Base-by-base conservation (phyloP, 805 yeast genomes). In the Yamadazyma nakazawae region DNA sequence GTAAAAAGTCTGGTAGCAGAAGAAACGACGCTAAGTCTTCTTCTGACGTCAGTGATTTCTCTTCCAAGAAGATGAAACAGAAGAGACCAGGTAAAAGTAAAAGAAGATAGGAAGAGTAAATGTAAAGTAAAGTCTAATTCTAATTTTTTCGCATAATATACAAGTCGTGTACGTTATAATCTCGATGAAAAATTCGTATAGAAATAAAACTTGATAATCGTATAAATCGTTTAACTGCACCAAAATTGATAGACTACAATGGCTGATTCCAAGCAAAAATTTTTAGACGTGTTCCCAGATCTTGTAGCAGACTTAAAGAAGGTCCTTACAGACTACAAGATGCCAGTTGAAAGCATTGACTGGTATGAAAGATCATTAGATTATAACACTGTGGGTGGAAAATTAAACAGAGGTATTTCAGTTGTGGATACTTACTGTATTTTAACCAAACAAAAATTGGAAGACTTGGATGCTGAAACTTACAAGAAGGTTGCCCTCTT, bases 371-470 rank as follows among this genome's bases (percentile, higher is more conserved):
- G 77, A 54, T 82, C 75, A 54, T 72, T 92, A 63, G 70, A 83
- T 58, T 87, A 92, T 75, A 94, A 94, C 74, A 83, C 96, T 5
- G 92, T 96, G 48, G 97, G 97, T 50, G 99, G 99, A 42, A 94
- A 94, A 68, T 78, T 90, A 63, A 94, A 94, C 79, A 81, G 99
- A 65, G 99, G 99, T 28, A 72, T 94, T 48, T 88, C 97, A 34
- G 98, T 94, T 16, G 84, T 94, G 52, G 98, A 92, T 66, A 88
- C 98, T 1, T 94, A 87, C 72, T 82, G 82, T 47, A 78, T 92
- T 47, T 75, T 94, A 62, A 87, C 85, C 58, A 75, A 79, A 64
- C 68, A 72, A 37, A 66, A 80, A 2, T 64, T 70, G 42, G 78
- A 75, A n/a, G 89, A 84, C 39, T 76, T 91, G 47, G 53, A 75